phyloP scores from a whole-genome alignment of 2,329 filamentous ascomycete genomes.

The Curvularia eragrostidis region DNA sequence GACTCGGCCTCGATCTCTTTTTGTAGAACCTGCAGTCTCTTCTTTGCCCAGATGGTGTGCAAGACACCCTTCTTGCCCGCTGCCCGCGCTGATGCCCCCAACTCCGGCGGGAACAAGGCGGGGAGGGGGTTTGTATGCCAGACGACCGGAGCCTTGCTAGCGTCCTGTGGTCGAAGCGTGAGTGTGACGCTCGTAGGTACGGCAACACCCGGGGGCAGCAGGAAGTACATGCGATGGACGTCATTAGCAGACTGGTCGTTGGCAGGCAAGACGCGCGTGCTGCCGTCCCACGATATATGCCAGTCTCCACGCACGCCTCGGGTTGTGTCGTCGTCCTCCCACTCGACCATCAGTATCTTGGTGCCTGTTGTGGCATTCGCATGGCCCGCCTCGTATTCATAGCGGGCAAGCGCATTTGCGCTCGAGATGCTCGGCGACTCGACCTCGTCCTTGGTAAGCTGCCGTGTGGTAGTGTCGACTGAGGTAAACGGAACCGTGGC shows the following conservation, averaged over 20 bases:
- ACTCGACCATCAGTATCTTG: slow-evolving; percentile 93
- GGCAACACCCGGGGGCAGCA: slow-evolving; percentile 74
- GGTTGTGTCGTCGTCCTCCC: slow-evolving; percentile 69
- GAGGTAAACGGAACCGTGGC: slow-evolving; percentile 50
- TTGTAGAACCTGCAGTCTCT: slow-evolving; percentile 75
- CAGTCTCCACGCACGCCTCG: slow-evolving; percentile 63
- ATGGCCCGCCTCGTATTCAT: slow-evolving; percentile 81
- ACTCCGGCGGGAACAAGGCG: slow-evolving; percentile 80
- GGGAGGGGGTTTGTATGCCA: slow-evolving; percentile 79
- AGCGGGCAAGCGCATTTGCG: slow-evolving; percentile 74
- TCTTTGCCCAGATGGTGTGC: slow-evolving; percentile 90
- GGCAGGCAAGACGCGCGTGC: slow-evolving; percentile 72
- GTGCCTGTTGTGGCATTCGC: slow-evolving; percentile 75
- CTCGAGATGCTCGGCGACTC: slow-evolving; percentile 57
- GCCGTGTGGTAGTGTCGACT: slow-evolving; percentile 50
- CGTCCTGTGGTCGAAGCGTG: slow-evolving; percentile 57
- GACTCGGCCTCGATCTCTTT: slow-evolving; percentile 78
- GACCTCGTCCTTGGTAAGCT: slow-evolving; percentile 48
- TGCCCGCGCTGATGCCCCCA: slow-evolving; percentile 70
- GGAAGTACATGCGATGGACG: slow-evolving; percentile 75
- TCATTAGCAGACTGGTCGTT: slow-evolving; percentile 61
- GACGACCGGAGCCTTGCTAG: slow-evolving; percentile 51
- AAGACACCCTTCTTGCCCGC: slow-evolving; percentile 80
- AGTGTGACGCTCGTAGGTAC: slow-evolving; percentile 78
- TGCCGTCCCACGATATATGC: slow-evolving; percentile 85